Evolutionary conservation across 2,329 filamentous ascomycete species (phyloP).

Genomic region (Celoporthe dispersa): DNA sequence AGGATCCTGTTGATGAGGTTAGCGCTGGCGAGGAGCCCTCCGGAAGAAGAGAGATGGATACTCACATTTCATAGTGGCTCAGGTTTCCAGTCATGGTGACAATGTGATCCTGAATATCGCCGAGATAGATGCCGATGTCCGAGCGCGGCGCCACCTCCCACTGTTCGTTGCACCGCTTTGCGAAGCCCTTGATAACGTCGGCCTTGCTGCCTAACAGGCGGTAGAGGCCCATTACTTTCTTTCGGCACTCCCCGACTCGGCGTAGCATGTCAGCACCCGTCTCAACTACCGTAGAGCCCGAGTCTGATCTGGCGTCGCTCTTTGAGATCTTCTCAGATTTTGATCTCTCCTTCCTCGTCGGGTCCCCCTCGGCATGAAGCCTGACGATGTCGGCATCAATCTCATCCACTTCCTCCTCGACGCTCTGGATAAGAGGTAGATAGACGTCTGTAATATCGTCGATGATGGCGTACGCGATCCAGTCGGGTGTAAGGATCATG

Average conservation of each 20-base stretch:
- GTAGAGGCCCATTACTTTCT: slow-evolving; percentile 97
- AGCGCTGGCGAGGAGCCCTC: neutral
- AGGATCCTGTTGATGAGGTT: slow-evolving; percentile 66
- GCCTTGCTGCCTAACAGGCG: slow-evolving; percentile 94
- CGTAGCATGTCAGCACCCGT: slow-evolving; percentile 82
- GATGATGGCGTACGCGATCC: slow-evolving; percentile 98
- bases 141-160: slow-evolving; percentile 95
- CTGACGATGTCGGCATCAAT: slow-evolving; percentile 91
- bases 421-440: slow-evolving; percentile 85
- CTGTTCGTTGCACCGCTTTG: slow-evolving; percentile 96
- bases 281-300: slow-evolving; percentile 46
- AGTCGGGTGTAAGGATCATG: slow-evolving; percentile 88
- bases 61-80: slow-evolving; percentile 93
- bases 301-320: slow-evolving; percentile 46
- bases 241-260: slow-evolving; percentile 89
- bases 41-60: neutral
- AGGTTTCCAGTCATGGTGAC: slow-evolving; percentile 98
- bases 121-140: slow-evolving; percentile 96
- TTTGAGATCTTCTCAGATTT: slow-evolving; percentile 39
- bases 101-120: slow-evolving; percentile 98
- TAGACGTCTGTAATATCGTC: slow-evolving; percentile 99
- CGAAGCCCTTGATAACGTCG: slow-evolving; percentile 98
- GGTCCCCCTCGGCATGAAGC: slow-evolving; percentile 68
- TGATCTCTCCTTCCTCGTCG: slow-evolving; percentile 43
- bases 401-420: slow-evolving; percentile 95